These are phyloP conservation scores for Aspergillus wentii DNA, from an alignment of 495 filamentous ascomycete genomes.

Conservation along the genomic window DNA sequence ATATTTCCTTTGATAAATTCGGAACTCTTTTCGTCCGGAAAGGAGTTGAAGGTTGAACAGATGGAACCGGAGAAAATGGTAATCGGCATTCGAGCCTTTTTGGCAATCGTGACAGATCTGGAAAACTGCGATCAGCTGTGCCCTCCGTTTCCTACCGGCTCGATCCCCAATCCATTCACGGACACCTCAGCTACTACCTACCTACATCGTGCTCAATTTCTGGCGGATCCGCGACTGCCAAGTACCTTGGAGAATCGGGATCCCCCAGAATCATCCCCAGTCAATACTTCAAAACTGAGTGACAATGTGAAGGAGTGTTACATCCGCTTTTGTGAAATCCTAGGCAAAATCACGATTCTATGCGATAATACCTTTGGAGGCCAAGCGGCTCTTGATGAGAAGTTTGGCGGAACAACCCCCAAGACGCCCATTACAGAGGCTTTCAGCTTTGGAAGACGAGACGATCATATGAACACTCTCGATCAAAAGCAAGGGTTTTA, in stretches of 20 bases:
- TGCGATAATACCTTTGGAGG: constrained; percentile 97
- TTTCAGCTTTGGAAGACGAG: constrained; percentile 80
- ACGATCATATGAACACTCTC: constrained; percentile 65
- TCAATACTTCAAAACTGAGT: constrained; percentile 65
- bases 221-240: constrained; percentile 29
- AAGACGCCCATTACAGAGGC: constrained; percentile 93
- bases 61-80: constrained; percentile 96
- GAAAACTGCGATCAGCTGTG: constrained; percentile 75
- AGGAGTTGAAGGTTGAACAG: constrained; percentile 82
- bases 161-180: constrained; percentile 40
- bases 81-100: constrained; percentile 88
- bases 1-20: constrained; percentile 94
- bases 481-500: constrained; percentile 95
- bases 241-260: constrained; percentile 32
- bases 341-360: constrained; percentile 91
- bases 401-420: constrained; percentile 77
- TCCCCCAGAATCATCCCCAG: constrained; percentile 53
- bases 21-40: constrained; percentile 70
- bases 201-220: constrained; percentile 34
- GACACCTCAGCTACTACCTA: constrained; percentile 28
- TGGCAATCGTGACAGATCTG: constrained; percentile 89
- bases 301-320: constrained; percentile 81
- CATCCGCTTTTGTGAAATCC: constrained; percentile 83
- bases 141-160: constrained; percentile 71
- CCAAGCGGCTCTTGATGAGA: constrained; percentile 91